Percentiles rank a stretch among this genome's conserved stretches.
Evolutionary conservation across 169 alveolate species (phyloP).

Genomic region (Theileria parva): DNA sequence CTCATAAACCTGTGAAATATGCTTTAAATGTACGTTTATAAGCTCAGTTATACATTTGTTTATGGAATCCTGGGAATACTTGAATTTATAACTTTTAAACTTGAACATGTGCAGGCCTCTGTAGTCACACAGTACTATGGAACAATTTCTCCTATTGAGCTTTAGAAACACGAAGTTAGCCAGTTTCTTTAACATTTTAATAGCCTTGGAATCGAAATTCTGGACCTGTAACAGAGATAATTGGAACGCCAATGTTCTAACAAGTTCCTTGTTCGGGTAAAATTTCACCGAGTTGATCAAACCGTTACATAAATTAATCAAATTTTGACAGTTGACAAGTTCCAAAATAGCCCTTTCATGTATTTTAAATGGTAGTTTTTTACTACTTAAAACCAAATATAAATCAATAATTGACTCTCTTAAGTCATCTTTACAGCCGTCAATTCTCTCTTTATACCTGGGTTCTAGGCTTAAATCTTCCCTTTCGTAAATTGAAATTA

Average conservation of each 20-base stretch:
- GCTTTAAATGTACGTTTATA: background rate
- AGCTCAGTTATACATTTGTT: background rate
- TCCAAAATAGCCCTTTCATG: background rate
- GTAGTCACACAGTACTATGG: background rate
- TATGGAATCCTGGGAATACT: background rate
- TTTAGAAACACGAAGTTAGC: background rate
- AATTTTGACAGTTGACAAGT: background rate
- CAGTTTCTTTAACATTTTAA: background rate
- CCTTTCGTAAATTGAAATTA: background rate
- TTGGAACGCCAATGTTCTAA: background rate
- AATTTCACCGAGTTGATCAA: background rate
- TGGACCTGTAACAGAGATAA: background rate
- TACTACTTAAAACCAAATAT: background rate
- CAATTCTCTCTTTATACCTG: background rate
- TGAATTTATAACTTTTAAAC: background rate
- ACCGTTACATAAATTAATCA: background rate
- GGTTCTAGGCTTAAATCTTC: background rate
- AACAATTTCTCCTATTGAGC: background rate
- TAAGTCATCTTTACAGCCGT: slow-evolving; percentile 1
- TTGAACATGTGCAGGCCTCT: background rate
- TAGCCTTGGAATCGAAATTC: background rate
- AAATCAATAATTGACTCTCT: background rate
- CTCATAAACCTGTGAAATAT: background rate
- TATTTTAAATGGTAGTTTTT: background rate
- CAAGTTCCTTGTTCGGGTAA: background rate